Evolutionary conservation across 2,329 filamentous ascomycete species (phyloP).

Genomic region (Fusarium humuli): DNA sequence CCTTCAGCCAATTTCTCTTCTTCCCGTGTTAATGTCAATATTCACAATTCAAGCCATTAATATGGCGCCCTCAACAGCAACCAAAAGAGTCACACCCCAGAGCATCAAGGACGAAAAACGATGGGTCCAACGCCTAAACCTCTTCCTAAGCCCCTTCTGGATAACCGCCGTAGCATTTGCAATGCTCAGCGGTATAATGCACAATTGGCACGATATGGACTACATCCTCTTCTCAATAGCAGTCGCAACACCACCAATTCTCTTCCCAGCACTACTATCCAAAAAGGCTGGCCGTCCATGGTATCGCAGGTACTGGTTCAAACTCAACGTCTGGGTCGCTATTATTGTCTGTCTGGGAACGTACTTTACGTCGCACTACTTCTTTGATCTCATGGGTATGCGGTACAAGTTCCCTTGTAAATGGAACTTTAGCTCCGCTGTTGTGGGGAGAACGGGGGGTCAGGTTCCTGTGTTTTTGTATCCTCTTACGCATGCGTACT

Average conservation of each 20-base stretch:
- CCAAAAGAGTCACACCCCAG: neutral
- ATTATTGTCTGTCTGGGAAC: neutral
- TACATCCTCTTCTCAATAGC: slow-evolving; percentile 9
- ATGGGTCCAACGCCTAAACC: neutral
- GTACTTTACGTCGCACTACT: slow-evolving; percentile 13
- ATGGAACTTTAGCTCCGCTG: slow-evolving; percentile 9
- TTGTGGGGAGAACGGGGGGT: neutral
- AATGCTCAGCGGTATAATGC: slow-evolving; percentile 2
- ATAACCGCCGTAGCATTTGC: slow-evolving; percentile 4
- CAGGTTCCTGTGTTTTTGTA: slow-evolving; percentile 16
- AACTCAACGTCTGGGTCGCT: slow-evolving; percentile 3
- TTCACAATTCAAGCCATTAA: neutral
- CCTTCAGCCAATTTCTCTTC: neutral
- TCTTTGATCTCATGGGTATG: slow-evolving; percentile 22
- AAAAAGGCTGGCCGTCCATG: slow-evolving; percentile 2
- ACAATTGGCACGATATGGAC: slow-evolving; percentile 1
- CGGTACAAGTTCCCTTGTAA: slow-evolving; percentile 3
- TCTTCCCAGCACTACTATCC: slow-evolving; percentile 6
- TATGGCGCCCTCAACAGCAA: neutral
- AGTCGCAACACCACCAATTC: neutral
- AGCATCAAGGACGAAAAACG: neutral
- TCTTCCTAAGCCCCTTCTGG: slow-evolving; percentile 11
- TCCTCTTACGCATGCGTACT: slow-evolving; percentile 11
- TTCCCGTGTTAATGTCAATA: neutral
- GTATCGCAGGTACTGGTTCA: slow-evolving; percentile 15